phyloP scores from a whole-genome alignment of 192 early-diverging fungal species.

The Rhizoclosmatium globosum region DNA sequence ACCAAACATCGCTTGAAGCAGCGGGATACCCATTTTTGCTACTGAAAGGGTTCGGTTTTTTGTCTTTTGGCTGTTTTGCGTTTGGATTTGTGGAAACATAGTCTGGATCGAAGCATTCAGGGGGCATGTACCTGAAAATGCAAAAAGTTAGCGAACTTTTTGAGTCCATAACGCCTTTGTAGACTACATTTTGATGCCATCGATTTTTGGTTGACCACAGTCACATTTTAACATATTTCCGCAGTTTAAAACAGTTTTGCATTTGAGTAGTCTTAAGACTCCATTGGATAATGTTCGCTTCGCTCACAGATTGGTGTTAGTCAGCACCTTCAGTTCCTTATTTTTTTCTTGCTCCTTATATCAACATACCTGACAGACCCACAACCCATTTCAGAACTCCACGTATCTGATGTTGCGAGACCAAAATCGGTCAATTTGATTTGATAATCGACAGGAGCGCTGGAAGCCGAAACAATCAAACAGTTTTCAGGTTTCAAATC shows the following conservation, averaged over 20 bases:
- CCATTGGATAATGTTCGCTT: too few relatives aligned
- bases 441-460: slow-evolving; percentile 37
- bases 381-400: slow-evolving; percentile 86
- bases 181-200: too few relatives aligned
- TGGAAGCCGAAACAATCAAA: slow-evolving; percentile 33
- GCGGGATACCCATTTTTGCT: slow-evolving; percentile 54
- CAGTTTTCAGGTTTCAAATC: slow-evolving; percentile 94
- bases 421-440: slow-evolving; percentile 94
- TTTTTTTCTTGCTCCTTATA: too few relatives aligned
- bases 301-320: too few relatives aligned
- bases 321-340: too few relatives aligned
- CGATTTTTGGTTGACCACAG: too few relatives aligned
- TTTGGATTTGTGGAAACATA: slow-evolving; percentile 24
- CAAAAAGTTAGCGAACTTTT: too few relatives aligned
- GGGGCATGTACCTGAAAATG: slow-evolving; percentile 76
- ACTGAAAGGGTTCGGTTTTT: slow-evolving; percentile 18
- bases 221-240: too few relatives aligned
- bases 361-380: slow-evolving; percentile 72
- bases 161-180: too few relatives aligned
- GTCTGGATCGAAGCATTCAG: slow-evolving; percentile 62
- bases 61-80: slow-evolving; percentile 5
- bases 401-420: slow-evolving; percentile 80
- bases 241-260: too few relatives aligned
- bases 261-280: too few relatives aligned
- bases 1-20: slow-evolving; percentile 80